Base-by-base conservation (phyloP, 495 filamentous ascomycete species). In the Aspergillus cavernicola region DNA sequence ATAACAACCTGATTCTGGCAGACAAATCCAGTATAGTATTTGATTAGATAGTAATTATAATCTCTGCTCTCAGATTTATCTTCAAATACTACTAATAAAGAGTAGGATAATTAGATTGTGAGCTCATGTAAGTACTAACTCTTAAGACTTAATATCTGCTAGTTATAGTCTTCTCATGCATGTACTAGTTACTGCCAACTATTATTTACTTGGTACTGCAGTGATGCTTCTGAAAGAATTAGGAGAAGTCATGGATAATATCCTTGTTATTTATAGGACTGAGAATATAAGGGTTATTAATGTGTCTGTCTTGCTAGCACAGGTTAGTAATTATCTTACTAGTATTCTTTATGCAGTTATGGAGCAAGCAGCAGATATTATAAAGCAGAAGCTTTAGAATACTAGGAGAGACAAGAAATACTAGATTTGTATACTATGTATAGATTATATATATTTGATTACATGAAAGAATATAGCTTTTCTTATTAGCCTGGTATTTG, bases 11-110 rank as follows among this genome's bases (percentile, higher is more conserved):
- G 18, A 15, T 55, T 55, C 36, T 49, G 43, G 52, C n/a, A 31
- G 6, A 49, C 35, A 5, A 15, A 8, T n/a, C 44, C 52, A 3
- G 37, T 49, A 7, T 9, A 26, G 15, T 40, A 22, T 12, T 6
- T 54, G 1, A 42, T 47, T 11, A 42, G 23, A n/a, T 31, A 46
- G 32, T 79, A 43, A 77, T 80, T 62, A 76, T 79, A 44, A 52
- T 57, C 8, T 68, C 57, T 39, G 33, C 61, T 18, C 61, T 68
- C 15, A 7, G 43, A 26, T 10, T 32, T 52, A 2, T 24, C 32
- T 29, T 10, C 5, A n/a, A 31, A 36, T 29, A 24, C 35, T 7
- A 41, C 36, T 2, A 19, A 44, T 16, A 39, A 35, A 7, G 15
- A 32, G 12, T 52, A 28, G 50, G 29, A 24, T 3, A 43, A 1